A percentile compares a stretch with the other conserved stretches of the same genome.
Evolutionary conservation across 257 asterid species (phyloP).

Genomic region (Solanum virginianum): DNA sequence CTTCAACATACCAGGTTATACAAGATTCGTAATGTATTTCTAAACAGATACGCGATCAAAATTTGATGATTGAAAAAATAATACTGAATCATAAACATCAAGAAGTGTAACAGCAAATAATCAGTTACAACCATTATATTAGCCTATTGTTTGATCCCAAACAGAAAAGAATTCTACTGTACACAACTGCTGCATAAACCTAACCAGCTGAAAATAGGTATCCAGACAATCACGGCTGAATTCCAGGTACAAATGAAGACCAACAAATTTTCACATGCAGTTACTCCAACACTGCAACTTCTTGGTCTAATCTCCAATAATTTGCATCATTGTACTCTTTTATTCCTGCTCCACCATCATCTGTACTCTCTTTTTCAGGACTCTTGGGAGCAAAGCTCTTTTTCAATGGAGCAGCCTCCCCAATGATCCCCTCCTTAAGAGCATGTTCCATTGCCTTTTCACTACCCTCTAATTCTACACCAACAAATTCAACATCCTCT

Average conservation of each 20-base stretch:
- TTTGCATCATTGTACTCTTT: constrained; percentile 80
- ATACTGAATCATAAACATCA: background rate
- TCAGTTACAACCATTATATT: constrained; percentile 10
- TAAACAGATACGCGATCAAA: background rate
- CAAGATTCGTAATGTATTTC: background rate
- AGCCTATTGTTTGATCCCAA: constrained; percentile 13
- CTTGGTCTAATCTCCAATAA: constrained; percentile 94
- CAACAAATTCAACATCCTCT: constrained; percentile 97
- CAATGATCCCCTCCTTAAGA: constrained; percentile 88
- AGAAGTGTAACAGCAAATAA: constrained; percentile 12
- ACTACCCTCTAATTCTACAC: constrained; percentile 80
- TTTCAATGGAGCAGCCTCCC: constrained; percentile 79
- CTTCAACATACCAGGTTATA: background rate
- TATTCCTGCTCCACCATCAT: constrained; percentile 37
- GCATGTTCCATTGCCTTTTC: constrained; percentile 79
- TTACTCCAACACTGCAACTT: constrained; percentile 56
- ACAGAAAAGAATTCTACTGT: constrained; percentile 16
- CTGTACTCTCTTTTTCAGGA: constrained; percentile 40
- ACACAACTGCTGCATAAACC: constrained; percentile 10
- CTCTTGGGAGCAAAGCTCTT: constrained; percentile 30
- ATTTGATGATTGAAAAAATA: background rate
- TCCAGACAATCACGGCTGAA: background rate
- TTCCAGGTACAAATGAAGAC: background rate
- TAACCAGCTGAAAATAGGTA: constrained; percentile 1
- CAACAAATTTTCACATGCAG: background rate